Evolutionary conservation across 306 rosid species (phyloP).

Genomic region (Cicer pinnatifidum): DNA sequence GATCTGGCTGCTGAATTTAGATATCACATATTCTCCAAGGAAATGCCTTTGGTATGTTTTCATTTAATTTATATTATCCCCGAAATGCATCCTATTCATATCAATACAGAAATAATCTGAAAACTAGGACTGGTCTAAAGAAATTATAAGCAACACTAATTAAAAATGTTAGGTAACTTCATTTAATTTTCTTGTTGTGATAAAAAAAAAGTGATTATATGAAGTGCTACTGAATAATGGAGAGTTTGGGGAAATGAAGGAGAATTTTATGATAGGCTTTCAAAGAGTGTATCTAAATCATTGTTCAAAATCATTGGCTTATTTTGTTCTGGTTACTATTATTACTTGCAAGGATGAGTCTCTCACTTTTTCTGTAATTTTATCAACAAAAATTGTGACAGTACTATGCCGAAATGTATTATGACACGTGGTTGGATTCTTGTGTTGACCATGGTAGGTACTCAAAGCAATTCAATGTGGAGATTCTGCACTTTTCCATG

Average conservation of each 20-base stretch:
- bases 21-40: constrained; percentile 96
- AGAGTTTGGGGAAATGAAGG: too few species aligned
- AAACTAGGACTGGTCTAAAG: not conserved
- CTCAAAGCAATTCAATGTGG: constrained; percentile 81
- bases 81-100: constrained; percentile 3
- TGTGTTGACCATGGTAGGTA: constrained; percentile 57
- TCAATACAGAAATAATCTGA: constrained; percentile 32
- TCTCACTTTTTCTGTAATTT: constrained; percentile 1
- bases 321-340: not conserved
- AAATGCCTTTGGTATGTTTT: constrained; percentile 83
- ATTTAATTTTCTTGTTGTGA: too few species aligned
- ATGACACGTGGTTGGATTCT: constrained; percentile 22
- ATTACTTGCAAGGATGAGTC: constrained; percentile 9
- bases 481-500: constrained; percentile 69
- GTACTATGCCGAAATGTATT: constrained; percentile 17
- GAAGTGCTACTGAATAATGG: too few species aligned
- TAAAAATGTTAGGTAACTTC: too few species aligned
- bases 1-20: constrained; percentile 85
- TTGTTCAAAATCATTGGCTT: not conserved
- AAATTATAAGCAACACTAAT: too few species aligned
- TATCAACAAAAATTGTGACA: not conserved
- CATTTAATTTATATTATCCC: constrained; percentile 2
- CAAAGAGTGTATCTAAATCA: constrained; percentile 15
- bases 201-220: too few species aligned
- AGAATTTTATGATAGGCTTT: too few species aligned